Base-by-base conservation (phyloP, 2,329 filamentous ascomycete genomes). In the Botrytis tulipae region DNA sequence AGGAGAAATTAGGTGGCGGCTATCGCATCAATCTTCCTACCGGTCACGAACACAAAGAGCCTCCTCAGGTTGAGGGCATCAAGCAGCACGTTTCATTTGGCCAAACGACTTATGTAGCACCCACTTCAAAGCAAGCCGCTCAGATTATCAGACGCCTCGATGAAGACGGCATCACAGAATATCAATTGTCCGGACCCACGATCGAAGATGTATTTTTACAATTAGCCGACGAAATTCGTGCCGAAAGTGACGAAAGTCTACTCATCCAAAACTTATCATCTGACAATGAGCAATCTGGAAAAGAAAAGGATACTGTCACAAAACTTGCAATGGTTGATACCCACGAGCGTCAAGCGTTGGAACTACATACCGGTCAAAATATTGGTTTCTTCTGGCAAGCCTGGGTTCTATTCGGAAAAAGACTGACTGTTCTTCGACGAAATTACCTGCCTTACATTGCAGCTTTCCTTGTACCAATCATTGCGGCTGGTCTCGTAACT, bases 181-280 rank as follows among this genome's bases (percentile, higher is more conserved):
- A 97, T 81, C 91, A 94, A 73, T 92, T 97, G 77, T 92, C 92
- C 25, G 94, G 94, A 0, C 95, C 95, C 0, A 97, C 93, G 0
- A 94, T 98, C 59, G 95, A 98, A 81, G 94, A 97, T 77, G 94
- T 97, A 0, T 98, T 98, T 82, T 84, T 98, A 37, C 91, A 93
- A 76, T 86, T 97, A 57, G 93, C 94, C 0, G 93, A 95, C 79
- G 94, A 97, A 81, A 87, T 94, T 74, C 87, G 86, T 73, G 86
- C 86, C 9, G 88, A 91, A 76, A 82, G 77, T 18, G 77, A 67
- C 12, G 73, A 76, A 25, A 74, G 70, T 37, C 32, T 76, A 6
- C 74, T 77, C 44, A 40, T 48, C 9, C 66, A 69, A 46, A 71
- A 75, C 16, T 70, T 40, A 29, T 37, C 74, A 40, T 70, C 74